Conservation (phyloP, 495 filamentous ascomycete genomes). For the Platismatia glauca region DNA sequence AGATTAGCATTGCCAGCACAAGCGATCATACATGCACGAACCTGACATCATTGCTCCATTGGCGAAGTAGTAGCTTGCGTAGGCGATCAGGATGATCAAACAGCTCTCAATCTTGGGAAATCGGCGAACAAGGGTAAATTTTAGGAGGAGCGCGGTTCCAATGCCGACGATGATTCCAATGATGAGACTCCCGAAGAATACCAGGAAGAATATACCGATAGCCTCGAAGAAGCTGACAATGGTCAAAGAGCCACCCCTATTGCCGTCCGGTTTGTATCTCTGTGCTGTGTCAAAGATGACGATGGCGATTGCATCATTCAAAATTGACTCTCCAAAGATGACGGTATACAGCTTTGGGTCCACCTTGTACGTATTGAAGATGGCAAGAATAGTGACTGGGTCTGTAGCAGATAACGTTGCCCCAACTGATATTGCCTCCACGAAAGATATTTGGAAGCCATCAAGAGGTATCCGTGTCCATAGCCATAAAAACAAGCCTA, state of each 20-base stretch:
- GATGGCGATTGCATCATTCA: constrained; percentile 97
- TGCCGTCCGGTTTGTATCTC: constrained; percentile 61
- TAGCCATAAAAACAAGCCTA: constrained; percentile 76
- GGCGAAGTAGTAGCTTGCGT: constrained; percentile 94
- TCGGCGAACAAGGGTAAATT: constrained; percentile 84
- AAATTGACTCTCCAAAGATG: constrained; percentile 95
- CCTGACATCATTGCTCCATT: constrained; percentile 92
- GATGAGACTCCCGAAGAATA: constrained; percentile 89
- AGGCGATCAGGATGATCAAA: constrained; percentile 84
- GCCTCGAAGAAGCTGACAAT: constrained; percentile 76
- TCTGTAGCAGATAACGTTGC: constrained; percentile 95
- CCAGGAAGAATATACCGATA: constrained; percentile 86
- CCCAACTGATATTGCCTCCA: constrained; percentile 91
- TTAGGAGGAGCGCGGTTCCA: constrained; percentile 73
- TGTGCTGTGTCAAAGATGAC: constrained; percentile 97
- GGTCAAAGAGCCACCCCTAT: constrained; percentile 50
- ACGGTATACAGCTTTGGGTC: constrained; percentile 97
- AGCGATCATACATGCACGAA: constrained; percentile 27
- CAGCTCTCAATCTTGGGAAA: constrained; percentile 97
- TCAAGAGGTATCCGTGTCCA: constrained; percentile 84
- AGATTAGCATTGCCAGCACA: constrained; percentile 1
- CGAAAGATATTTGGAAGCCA: constrained; percentile 74
- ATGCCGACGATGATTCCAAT: constrained; percentile 85
- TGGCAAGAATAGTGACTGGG: constrained; percentile 92
- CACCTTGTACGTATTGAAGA: constrained; percentile 98